Evolutionary conservation across 352 stramenopile species (phyloP).

Genomic region (Globisporangium viniferum): DNA sequence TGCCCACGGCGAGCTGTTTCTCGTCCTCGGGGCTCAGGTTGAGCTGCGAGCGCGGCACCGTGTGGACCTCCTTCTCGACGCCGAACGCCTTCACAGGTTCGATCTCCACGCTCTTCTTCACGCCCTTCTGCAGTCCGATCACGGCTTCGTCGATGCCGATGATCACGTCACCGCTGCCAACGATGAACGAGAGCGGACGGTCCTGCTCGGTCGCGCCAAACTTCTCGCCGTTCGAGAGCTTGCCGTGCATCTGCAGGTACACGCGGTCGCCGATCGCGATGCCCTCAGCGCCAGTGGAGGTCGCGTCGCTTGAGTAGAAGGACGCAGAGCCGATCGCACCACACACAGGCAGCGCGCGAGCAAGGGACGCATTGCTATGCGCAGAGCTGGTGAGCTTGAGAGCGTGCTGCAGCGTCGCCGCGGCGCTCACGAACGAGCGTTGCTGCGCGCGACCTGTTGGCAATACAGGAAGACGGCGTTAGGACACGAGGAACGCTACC

Average conservation of each 20-base stretch:
- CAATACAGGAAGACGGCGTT: not conserved
- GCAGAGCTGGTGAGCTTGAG: not conserved
- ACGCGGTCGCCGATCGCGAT: constrained; percentile 69
- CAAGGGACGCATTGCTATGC: not conserved
- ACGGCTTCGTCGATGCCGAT: constrained; percentile 69
- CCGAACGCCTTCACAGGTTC: constrained; percentile 66
- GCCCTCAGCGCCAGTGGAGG: constrained; percentile 5
- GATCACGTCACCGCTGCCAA: constrained; percentile 68
- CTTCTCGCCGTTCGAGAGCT: constrained; percentile 51
- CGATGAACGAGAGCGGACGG: constrained; percentile 64
- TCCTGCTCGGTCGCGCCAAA: constrained; percentile 51
- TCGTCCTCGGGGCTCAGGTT: constrained; percentile 69
- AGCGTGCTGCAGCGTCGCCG: constrained; percentile 6
- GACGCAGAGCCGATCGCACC: constrained; percentile 12
- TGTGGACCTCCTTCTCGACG: constrained; percentile 52
- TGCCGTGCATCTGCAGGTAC: constrained; percentile 60
- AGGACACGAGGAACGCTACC: not conserved
- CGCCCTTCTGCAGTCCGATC: constrained; percentile 59
- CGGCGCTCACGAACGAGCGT: constrained; percentile 10
- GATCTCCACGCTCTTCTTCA: constrained; percentile 63
- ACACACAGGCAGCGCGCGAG: not conserved
- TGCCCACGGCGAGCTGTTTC: constrained; percentile 57
- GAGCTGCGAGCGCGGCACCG: constrained; percentile 69
- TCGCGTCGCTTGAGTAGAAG: constrained; percentile 24
- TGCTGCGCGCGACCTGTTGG: not conserved